Evolutionary conservation across 306 rosid genomes (phyloP), one percentile per base, ranked within the genome.

Genomic region (Cucumis melo): DNA sequence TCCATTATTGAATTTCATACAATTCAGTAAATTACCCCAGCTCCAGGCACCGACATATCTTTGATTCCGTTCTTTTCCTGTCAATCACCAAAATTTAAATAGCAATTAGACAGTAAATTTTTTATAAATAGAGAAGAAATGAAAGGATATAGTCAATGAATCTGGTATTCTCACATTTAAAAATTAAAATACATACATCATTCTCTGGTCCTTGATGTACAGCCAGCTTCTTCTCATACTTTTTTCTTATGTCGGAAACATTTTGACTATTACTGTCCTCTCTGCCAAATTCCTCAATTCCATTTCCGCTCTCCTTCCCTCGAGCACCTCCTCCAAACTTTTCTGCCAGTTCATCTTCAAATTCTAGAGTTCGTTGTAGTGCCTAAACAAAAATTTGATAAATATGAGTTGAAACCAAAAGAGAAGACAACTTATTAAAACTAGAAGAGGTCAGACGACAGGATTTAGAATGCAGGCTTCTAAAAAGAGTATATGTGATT

Each of bases 281-380:
- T 80, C 80, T 85, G 68, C 93, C 98, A 79, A 94, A 88, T 79
- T 92, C 97, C 82, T 92, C 99, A 85, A 90, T 89, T 75, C 89
- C 97, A 83, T 81, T 92, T 48, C 88, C 92, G 6, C 80, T 59
- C 88, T 94, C 99, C 83, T 87, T 89, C 73, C 84, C 91, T 81
- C 83, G 93, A 65, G 90, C 75, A 51, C 99, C 97, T 81, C 93
- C 99, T 21, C 98, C 99, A 80, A 94, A 94, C 84, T 94, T 94
- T 81, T 92, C 99, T 61, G 99, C 99, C 81, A 94, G 83, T 83
- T 94, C 99, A 86, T 94, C 98, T 83, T 94, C 99, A 88, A 94
- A 94, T 81, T 94, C 98, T 79, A 92, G 87, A 80, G 99, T 94
- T 80, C 98, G 85, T 75, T 94, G 99, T 77, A 94, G 87, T 74